Base-by-base conservation (phyloP, 768 basidiomycete genomes). In the Hysterangium stoloniferum region DNA sequence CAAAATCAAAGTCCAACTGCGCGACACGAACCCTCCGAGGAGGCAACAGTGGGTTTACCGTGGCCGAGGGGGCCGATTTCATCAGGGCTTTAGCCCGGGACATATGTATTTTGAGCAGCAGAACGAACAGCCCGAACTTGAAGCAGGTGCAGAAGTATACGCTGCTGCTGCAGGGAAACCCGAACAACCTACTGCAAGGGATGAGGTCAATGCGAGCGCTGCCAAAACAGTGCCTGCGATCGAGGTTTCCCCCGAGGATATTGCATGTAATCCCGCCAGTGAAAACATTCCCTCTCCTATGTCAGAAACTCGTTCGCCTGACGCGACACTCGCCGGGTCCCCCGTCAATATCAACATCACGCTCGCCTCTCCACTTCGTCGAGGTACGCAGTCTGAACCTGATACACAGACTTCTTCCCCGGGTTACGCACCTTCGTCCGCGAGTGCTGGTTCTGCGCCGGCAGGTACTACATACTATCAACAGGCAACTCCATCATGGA, bases 1-100 rank as follows among this genome's bases (percentile, higher is more conserved):
- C 38, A 70, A 78, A 4, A 80, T 90, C 61, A 79, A 86, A 17
- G 85, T 90, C 31, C 84, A 87, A 56, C 66, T 88, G 32, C 75
- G 85, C 36, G 84, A 86, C 55, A 76, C 75, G 59, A 78, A 84
- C 54, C 77, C 78, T 28, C 66, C 69, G n/a, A 75, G 75, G 40
- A 70, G 71, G 17, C 68, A 59, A 54, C 71, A 72, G 31, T 59
- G 59, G 12, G 48, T 55, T 7, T 72, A 67, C 29, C 75, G 74
- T 15, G 72, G 73, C n/a, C 64, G 72, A 22, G 74, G 74, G 15
- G 72, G 73, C n/a, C 64, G 72, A 22, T 61, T 17, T 55, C 64
- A 43, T n/a, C 40, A 28, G 15, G 38, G 40, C 17, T 15, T 34
- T n/a, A 29, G 20, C n/a, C n/a, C n/a, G n/a, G n/a, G n/a, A n/a